Conservation (phyloP, 805 yeast species). For the Ogataea paradorogensis region DNA sequence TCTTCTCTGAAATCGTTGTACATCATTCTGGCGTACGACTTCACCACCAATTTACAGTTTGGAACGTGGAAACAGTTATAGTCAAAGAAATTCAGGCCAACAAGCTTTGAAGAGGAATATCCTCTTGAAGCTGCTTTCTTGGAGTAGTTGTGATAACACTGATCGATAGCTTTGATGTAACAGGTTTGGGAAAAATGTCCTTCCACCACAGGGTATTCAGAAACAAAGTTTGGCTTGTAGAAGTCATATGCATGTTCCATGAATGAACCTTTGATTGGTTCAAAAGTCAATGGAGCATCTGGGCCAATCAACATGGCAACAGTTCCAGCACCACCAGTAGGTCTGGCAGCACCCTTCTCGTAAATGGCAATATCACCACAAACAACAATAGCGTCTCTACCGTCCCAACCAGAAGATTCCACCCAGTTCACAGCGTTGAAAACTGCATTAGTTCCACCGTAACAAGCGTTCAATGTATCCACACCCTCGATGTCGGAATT, state of each 20-base stretch:
- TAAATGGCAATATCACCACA: slow-evolving; percentile 98
- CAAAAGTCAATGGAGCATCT: slow-evolving; percentile 95
- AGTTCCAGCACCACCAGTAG: slow-evolving; percentile 99
- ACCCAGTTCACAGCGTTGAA: slow-evolving; percentile 95
- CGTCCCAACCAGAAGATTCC: slow-evolving; percentile 96
- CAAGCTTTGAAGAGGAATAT: slow-evolving; percentile 44
- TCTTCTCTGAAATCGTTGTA: slow-evolving; percentile 82
- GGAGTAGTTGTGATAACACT: slow-evolving; percentile 79
- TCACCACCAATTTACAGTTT: slow-evolving; percentile 90
- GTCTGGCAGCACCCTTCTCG: slow-evolving; percentile 97
- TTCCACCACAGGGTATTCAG: slow-evolving; percentile 96
- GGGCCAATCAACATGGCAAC: slow-evolving; percentile 95
- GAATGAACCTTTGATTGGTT: slow-evolving; percentile 82
- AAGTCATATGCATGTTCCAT: slow-evolving; percentile 98
- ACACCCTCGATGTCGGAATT: slow-evolving; percentile 93
- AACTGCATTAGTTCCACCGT: slow-evolving; percentile 96
- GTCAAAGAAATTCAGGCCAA: slow-evolving; percentile 76
- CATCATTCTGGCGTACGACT: slow-evolving; percentile 87
- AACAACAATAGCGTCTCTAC: slow-evolving; percentile 94
- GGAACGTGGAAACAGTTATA: slow-evolving; percentile 98
- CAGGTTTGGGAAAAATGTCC: slow-evolving; percentile 94
- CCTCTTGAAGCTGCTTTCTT: slow-evolving; percentile 63
- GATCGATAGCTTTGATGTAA: slow-evolving; percentile 90
- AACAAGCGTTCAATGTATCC: slow-evolving; percentile 95
- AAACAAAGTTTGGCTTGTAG: slow-evolving; percentile 95